Conservation (phyloP, 257 asterid genomes). For the Solanum chiquidenum region DNA sequence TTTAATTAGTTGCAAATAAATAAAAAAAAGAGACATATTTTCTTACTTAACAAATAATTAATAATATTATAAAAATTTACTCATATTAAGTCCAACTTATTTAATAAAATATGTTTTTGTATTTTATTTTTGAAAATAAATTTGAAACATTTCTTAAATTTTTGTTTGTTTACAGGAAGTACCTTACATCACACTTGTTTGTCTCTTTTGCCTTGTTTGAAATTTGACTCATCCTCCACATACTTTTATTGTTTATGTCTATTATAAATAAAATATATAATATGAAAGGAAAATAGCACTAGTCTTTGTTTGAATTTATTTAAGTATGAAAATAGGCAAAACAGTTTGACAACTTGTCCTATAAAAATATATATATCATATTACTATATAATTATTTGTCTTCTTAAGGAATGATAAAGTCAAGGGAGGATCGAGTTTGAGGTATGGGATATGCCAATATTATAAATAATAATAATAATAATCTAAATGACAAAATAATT, state of each 20-base stretch:
- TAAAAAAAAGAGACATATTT: not conserved
- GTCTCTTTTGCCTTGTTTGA: not conserved
- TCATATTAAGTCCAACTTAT: not conserved
- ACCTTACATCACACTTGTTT: not conserved
- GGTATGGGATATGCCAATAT: not conserved
- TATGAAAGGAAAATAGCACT: not conserved
- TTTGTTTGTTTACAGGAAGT: not conserved
- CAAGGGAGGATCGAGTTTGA: not conserved
- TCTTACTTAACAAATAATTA: not conserved
- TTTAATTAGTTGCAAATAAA: not conserved
- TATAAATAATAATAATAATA: not conserved
- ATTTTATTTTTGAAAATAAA: too few species aligned
- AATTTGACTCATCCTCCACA: conserved; percentile 4
- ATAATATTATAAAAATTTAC: too few species aligned
- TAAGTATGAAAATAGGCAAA: not conserved
- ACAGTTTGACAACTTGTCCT: not conserved
- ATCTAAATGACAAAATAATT: not conserved
- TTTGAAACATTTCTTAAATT: too few species aligned
- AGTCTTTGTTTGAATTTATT: not conserved
- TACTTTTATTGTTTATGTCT: not conserved
- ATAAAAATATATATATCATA: not conserved
- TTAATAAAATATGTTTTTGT: not conserved
- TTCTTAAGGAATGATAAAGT: not conserved
- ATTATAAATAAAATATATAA: not conserved
- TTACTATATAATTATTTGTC: not conserved